phyloP scores from a whole-genome alignment of 2,329 filamentous ascomycete species.

The Botrytis squamosa region DNA sequence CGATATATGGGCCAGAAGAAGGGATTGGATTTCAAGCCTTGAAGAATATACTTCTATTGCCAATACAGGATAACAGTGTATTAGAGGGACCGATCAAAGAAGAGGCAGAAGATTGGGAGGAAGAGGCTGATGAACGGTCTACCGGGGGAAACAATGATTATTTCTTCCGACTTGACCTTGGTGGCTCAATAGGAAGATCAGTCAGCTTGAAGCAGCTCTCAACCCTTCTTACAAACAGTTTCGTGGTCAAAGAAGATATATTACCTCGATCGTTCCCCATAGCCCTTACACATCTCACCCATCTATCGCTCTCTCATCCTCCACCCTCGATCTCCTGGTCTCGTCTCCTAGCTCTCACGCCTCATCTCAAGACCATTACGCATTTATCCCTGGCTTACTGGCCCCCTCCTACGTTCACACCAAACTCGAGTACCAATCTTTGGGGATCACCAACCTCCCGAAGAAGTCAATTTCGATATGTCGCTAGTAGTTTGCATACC shows the following conservation, averaged over 20 bases:
- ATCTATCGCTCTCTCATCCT: constrained; percentile 55
- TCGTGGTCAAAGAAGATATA: constrained; percentile 19
- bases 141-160: constrained; percentile 44
- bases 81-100: background rate
- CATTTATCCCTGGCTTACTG: constrained; percentile 62
- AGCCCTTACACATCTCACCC: constrained; percentile 55
- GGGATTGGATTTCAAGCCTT: constrained; percentile 54
- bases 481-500: constrained; percentile 57
- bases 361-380: constrained; percentile 54
- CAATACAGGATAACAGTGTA: constrained; percentile 17
- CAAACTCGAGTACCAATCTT: constrained; percentile 50
- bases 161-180: constrained; percentile 54
- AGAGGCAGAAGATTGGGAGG: constrained; percentile 32
- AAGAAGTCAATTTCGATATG: constrained; percentile 48
- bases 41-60: constrained; percentile 46
- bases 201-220: constrained; percentile 53
- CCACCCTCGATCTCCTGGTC: constrained; percentile 52
- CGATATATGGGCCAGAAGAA: constrained; percentile 43
- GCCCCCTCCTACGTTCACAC: constrained; percentile 59
- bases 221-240: constrained; percentile 7
- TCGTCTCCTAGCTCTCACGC: constrained; percentile 54
- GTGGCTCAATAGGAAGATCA: constrained; percentile 51
- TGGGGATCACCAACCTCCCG: constrained; percentile 45
- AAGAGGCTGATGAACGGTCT: constrained; percentile 19
- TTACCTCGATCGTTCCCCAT: constrained; percentile 29